Evolutionary conservation across 129 eudicot species (phyloP).

Genomic region (Mikania micrantha): DNA sequence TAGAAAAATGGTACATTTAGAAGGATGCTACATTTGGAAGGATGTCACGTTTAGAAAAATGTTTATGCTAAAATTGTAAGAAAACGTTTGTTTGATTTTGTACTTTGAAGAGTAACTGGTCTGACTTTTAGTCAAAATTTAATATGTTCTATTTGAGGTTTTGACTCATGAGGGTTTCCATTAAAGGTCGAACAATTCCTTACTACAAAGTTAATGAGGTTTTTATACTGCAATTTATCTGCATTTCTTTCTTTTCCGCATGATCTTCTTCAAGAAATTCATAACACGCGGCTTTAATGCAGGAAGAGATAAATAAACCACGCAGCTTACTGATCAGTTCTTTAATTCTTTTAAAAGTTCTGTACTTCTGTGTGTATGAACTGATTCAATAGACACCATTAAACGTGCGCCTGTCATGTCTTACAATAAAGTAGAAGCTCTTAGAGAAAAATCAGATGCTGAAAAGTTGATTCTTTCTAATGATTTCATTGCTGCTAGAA

Average conservation of each 20-base stretch:
- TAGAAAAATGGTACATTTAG: neutral
- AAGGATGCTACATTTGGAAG: neutral
- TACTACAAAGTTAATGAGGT: neutral
- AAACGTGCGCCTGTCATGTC: constrained; percentile 11
- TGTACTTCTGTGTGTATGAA: neutral
- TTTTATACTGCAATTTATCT: neutral
- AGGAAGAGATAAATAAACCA: constrained; percentile 13
- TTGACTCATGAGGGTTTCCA: neutral
- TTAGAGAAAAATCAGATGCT: constrained; percentile 46
- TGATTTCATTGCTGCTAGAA: constrained; percentile 47
- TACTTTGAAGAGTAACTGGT: neutral
- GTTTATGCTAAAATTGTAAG: neutral
- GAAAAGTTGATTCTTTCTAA: constrained; percentile 38
- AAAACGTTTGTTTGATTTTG: neutral
- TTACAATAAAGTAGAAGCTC: constrained; percentile 47
- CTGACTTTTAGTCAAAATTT: neutral
- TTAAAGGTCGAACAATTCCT: neutral
- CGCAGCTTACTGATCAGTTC: constrained; percentile 5
- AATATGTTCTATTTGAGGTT: neutral
- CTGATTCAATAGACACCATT: constrained; percentile 1
- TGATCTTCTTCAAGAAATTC: neutral
- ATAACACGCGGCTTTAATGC: constrained; percentile 4
- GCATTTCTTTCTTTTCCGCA: neutral
- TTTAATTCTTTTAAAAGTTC: constrained; percentile 6
- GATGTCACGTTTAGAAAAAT: neutral